These are phyloP conservation scores for Chrysanthemum makinoi DNA, from an alignment of 129 eudicot genomes.

Conservation along the genomic window DNA sequence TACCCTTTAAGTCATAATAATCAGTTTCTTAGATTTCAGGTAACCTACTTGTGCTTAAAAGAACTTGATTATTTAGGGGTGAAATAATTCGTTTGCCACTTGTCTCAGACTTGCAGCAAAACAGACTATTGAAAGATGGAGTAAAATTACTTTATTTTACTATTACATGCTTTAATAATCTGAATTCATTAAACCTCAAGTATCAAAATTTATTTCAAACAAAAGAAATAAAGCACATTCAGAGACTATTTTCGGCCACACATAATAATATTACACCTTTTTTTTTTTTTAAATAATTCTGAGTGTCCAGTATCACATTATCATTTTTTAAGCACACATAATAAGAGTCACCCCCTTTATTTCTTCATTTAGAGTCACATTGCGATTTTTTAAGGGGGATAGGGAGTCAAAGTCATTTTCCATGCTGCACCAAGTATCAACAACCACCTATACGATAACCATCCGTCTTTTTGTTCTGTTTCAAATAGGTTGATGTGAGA, in stretches of 20 bases:
- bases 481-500: constrained; percentile 48
- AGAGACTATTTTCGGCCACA: not conserved
- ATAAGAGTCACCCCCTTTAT: not conserved
- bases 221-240: not conserved
- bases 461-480: not conserved
- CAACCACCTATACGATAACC: not conserved
- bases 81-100: too few relatives aligned
- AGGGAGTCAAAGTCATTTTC: too few relatives aligned
- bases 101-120: too few relatives aligned
- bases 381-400: not conserved
- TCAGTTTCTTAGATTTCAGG: not conserved
- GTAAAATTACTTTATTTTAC: not conserved
- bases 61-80: too few relatives aligned
- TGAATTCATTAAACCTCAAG: not conserved
- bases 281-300: not conserved
- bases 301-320: not conserved
- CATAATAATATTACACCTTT: not conserved
- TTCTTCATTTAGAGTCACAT: not conserved
- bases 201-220: not conserved
- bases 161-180: not conserved
- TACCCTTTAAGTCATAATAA: not conserved
- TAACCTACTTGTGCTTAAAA: not conserved
- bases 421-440: not conserved
- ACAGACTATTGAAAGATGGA: too few relatives aligned
- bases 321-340: not conserved